Base-by-base conservation (phyloP, 1,139 yeast species). In the Kluyveromyces sp. region DNA sequence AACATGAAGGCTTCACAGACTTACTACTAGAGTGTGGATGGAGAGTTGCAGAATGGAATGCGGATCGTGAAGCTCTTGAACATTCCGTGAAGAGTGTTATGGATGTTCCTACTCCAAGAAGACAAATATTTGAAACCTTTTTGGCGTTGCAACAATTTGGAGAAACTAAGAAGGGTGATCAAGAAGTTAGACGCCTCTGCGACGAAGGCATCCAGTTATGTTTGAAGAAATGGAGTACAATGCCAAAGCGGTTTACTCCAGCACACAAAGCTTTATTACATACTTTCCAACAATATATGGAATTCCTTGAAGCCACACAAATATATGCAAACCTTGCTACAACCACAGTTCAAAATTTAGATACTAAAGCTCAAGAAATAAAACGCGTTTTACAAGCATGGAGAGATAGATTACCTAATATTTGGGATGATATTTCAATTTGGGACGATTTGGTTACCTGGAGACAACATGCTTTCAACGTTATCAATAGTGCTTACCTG, bases 381-480 rank as follows among this genome's bases (percentile, higher is more conserved):
- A 92, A 92, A 68, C 78, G 97, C 48, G 96, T 92, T 1, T 69
- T 94, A 45, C 97, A 89, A 62, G 96, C 96, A 0, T 94, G 99
- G 99, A 76, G 98, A 61, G 98, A 92, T 63, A 80, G 99, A 54
- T 71, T 94, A 46, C 99, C 99, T 7, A 94, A 94, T 58, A 73
- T 80, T 10, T 92, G 97, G 97, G 99, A 94, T 67, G 98, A 94
- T 63, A 90, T 94, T 57, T 90, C 88, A 63, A 78, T 90, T 53
- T 94, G 99, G 99, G 90, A 95, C 56, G 99, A 94, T 61, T 71
- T 94, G 53, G 96, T 92, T 6, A 90, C 98, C 0, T 94, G 98
- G 97, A 77, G 99, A 61, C 97, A 92, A 66, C 97, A 92, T 66
- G 97, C 96, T 0, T 94, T 94, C 74, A 90, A 87, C 55, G 96